Base-by-base conservation (phyloP, 169 alveolate species). In the Cryptosporidium muris region DNA sequence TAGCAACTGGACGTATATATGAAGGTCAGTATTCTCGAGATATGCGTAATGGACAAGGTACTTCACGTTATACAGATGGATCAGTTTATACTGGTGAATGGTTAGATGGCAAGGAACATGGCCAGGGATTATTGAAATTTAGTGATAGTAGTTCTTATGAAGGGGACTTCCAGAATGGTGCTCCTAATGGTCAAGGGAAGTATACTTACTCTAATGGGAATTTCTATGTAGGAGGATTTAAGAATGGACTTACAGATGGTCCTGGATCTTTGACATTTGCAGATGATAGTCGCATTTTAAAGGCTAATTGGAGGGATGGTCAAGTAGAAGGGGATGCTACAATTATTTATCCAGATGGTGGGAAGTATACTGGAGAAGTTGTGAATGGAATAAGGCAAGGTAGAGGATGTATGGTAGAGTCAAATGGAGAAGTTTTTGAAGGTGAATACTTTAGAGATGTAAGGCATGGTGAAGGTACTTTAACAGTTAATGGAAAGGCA, bases 361-460 rank as follows among this genome's bases (percentile, higher is more conserved):
- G 82, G 37, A 89, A 51, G 65, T 89, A 81, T 81, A 65, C 11
- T 4, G 92, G 92, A 3, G 58, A 53, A n/a, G 89, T 82, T 65
- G 88, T 82, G 54, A 74, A 82, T 64, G 85, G 85, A 47, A 74
- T 74, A 54, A 81, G 82, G 9, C 91, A 89, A 38, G 92, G 92
- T 7, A 56, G 47, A 65, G 92, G 92, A 7, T 40, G 62, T 5
- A 58, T 89, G 81, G 63, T 74, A 8, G 81, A 82, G 43, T 36
- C 63, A 38, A 95, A 94, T 88, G 97, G 96, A 16, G 96, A 95
- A 53, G 90, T 91, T 64, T 96, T 93, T 85, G 98, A 93, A 82
- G 98, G 98, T 2, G 91, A 94, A 81, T 96, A 96, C 42, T 74
- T 74, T 34, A 74, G 85, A 14, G 85, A 74, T 56, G 54, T 74